Evolutionary conservation across 116 monocot species (phyloP).

Genomic region (Papilionanthe hybrid): DNA sequence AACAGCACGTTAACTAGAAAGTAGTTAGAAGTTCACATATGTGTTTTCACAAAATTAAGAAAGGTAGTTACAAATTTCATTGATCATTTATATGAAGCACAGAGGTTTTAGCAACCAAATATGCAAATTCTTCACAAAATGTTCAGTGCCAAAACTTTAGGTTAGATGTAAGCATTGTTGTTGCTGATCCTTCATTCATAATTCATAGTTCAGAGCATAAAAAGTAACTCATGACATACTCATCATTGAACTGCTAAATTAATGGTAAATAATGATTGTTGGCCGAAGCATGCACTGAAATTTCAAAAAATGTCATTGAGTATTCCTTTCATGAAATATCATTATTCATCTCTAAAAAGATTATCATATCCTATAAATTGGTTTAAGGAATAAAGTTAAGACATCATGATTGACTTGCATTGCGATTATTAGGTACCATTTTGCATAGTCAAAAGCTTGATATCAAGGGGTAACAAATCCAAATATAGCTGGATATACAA

Average conservation of each 20-base stretch:
- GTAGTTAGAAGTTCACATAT: constrained; percentile 1
- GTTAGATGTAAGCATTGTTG: background rate
- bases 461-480: no score
- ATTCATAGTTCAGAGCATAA: background rate
- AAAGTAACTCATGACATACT: background rate
- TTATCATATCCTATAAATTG: background rate
- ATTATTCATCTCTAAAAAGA: background rate
- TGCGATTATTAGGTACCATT: no score
- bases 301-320: background rate
- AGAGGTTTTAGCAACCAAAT: background rate
- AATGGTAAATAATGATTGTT: background rate
- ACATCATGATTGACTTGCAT: background rate
- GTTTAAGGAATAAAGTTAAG: background rate
- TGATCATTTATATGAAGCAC: background rate
- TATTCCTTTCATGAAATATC: background rate
- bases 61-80: background rate
- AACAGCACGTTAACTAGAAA: background rate
- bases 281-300: background rate
- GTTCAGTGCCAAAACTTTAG: background rate
- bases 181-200: background rate
- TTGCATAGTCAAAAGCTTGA: background rate
- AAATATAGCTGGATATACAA: no score
- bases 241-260: background rate
- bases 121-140: background rate
- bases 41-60: background rate